A percentile compares a stretch with the other conserved stretches of the same genome.
Conservation (phyloP, 176 grass and related monocot genomes). For the Oryza nivara region DNA sequence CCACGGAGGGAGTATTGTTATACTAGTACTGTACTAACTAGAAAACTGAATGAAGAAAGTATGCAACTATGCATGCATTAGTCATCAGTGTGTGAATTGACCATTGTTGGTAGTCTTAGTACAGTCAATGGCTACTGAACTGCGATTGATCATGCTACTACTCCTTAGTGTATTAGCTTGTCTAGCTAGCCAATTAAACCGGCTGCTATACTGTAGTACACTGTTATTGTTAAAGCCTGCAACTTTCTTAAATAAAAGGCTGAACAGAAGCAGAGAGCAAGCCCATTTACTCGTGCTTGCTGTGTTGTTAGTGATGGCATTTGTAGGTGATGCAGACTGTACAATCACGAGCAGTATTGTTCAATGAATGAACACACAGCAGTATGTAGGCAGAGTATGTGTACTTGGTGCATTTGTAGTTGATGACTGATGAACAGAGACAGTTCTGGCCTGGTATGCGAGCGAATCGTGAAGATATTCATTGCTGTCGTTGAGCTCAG, state of each 20-base stretch:
- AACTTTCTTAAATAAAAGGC: not conserved
- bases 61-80: not conserved
- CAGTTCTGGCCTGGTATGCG: not conserved
- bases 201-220: not conserved
- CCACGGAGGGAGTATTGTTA: too few relatives aligned
- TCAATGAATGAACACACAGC: not conserved
- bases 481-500: not conserved
- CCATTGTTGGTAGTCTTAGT: too few relatives aligned
- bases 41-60: not conserved
- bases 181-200: too few relatives aligned
- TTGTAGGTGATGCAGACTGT: not conserved
- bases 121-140: too few relatives aligned
- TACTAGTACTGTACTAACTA: not conserved
- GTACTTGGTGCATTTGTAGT: not conserved
- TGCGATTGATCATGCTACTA: too few relatives aligned
- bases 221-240: not conserved
- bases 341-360: not conserved
- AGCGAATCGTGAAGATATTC: not conserved
- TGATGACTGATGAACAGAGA: not conserved
- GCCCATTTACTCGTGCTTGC: not conserved
- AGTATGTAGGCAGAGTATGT: not conserved
- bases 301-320: not conserved
- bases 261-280: too few relatives aligned
- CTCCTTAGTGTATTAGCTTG: not conserved
- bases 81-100: not conserved